Evolutionary conservation across 129 eudicot species (phyloP).

Genomic region (Helianthus annuus): HanXRQr2.0-SUNRISE NC_035443.2:151259413-151259912

Average conservation of each 20-base stretch:
- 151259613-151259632: too few relatives aligned
- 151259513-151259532: conserved; percentile 11
- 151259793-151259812: neutral
- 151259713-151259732: neutral
- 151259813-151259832: neutral
- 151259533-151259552: conserved; percentile 4
- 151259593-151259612: too few relatives aligned
- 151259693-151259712: conserved; percentile 1
- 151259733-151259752: conserved; percentile 19
- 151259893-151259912: too few relatives aligned
- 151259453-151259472: conserved; percentile 15
- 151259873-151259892: too few relatives aligned
- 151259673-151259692: neutral
- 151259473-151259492: conserved; percentile 7
- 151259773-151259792: conserved; percentile 6
- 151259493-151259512: conserved; percentile 22
- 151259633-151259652: neutral
- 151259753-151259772: conserved; percentile 20
- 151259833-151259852: neutral
- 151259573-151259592: too few relatives aligned
- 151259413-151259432: conserved; percentile 10
- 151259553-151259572: conserved; percentile 15
- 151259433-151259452: neutral
- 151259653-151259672: neutral
- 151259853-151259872: neutral